Base-by-base conservation (phyloP, 768 basidiomycete genomes). In the Goffeauzyma gilvescens region DNA sequence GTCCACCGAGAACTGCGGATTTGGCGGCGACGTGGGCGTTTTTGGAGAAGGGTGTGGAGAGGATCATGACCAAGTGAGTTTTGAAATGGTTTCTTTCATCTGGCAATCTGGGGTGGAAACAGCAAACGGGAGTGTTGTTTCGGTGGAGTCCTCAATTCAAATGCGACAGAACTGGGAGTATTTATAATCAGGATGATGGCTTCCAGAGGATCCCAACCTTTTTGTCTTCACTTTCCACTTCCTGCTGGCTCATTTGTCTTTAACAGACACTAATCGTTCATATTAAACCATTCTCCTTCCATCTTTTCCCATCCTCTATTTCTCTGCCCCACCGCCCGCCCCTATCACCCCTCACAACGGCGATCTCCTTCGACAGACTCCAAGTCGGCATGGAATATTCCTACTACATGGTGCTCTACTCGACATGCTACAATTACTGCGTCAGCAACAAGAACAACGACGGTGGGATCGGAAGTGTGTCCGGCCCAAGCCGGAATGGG, bases 401-500 rank as follows among this genome's bases (percentile, higher is more conserved):
- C 23, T 63, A 63, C 51, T 62, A 63, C 50, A 60, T 62, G 49
- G 48, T 64, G 50, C 69, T 76, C 46, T 86, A 95, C 66, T 90
- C 87, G 18, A 83, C 86, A 40, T 81, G 84, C 7, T 96, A 98
- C 71, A 95, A 96, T 68, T 96, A 90, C 63, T 98, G 93, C 60
- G 95, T 84, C 21, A 81, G 80, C 22, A 81, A 80, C 3, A 53
- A 64, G 25, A 66, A 64, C 62, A 59, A 65, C 48, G 54, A 49
- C 9, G 55, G 55, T 13, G 38, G 44, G n/a, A n/a, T 38, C 2
- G 37, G 37, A 23, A 26, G 37, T 25, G 21, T 15, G 37, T 26
- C 41, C 44, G 53, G 44, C 50, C 36, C 55, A 49, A 59, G 44
- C 32, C 42, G 40, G 58, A 81, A n/a, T n/a, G 80, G 80, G 36